Evolutionary conservation across 2,329 filamentous ascomycete genomes (phyloP), one percentile per base, ranked within the genome.

Genomic region (Trichoderma gracile): DNA sequence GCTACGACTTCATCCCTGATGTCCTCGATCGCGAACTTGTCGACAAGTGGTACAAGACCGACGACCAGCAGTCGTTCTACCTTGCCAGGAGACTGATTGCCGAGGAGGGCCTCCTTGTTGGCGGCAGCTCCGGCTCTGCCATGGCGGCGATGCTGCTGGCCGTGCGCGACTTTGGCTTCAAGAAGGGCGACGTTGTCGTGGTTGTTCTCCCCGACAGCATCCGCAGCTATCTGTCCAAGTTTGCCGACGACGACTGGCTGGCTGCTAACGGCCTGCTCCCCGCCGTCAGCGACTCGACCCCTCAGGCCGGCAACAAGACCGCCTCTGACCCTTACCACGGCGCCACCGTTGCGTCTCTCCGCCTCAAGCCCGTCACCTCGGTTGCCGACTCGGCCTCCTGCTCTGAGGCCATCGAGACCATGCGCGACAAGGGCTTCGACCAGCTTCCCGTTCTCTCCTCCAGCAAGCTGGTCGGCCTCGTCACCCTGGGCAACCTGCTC

Each of bases 241-340:
- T 99, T 75, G 93, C 93, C 69, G 95, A 99, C 75, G 96, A 99
- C 75, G 95, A 98, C 81, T 99, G 95, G 96, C 88, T 99, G 63
- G 93, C 93, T 14, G 95, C 95, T 68, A 99, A 99, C 79, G 90
- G 94, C 75, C 91, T 99, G 25, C 85, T 98, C n/a, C 43, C 58
- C 25, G 75, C 78, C 68, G 77, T 78, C 67, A 80, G 78, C 79
- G 68, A 86, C 81, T 59, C 84, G 80, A 67, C 81, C 74, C 56
- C 76, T 75, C 19, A 61, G 58, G 65, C 73, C 72, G 68, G 76
- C 67, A 71, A 76, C 56, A 79, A 73, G 67, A 74, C 77, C 72
- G 69, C 79, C 9, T 78, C 81, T 60, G 90, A 96, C 74, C 85
- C 90, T 12, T 95, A 96, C 75, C 82, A 84, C 49, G 87, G 87